Evolutionary conservation across 75 land plant genomes (phyloP).

Genomic region (Selaginella moellendorffii): DNA sequence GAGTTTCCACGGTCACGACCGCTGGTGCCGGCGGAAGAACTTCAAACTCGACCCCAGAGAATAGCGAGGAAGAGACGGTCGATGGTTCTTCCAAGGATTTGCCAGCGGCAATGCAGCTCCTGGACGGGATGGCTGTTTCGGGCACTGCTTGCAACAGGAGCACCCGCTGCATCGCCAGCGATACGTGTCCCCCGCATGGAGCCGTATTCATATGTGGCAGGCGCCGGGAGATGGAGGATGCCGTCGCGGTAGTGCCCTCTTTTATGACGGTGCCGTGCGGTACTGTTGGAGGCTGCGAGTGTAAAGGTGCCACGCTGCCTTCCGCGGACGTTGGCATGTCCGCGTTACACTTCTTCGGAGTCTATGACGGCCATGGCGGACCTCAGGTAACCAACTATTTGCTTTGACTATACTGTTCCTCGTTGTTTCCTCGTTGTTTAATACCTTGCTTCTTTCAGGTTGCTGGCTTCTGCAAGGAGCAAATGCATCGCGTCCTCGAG

Average conservation of each 20-base stretch:
- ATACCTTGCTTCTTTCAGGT: conserved; percentile 27
- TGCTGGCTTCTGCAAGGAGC: conserved; percentile 45
- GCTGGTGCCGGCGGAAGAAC: not conserved
- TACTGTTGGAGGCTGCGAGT: conserved; percentile 16
- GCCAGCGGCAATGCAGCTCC: too few relatives aligned
- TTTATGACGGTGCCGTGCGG: conserved; percentile 18
- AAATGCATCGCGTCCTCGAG: conserved; percentile 41
- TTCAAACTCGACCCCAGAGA: not conserved
- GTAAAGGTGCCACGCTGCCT: not conserved
- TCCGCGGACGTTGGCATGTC: not conserved
- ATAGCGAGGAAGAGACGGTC: not conserved
- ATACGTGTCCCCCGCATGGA: conserved; percentile 31
- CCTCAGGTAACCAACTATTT: conserved; percentile 39
- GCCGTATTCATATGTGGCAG: conserved; percentile 43
- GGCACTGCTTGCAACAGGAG: not conserved
- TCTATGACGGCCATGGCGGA: conserved; percentile 93
- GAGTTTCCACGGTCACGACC: not conserved
- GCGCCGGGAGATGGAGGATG: conserved; percentile 79
- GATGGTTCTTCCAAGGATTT: too few relatives aligned
- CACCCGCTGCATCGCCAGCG: not conserved
- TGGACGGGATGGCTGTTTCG: not conserved
- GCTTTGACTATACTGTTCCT: not conserved
- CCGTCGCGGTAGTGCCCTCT: conserved; percentile 35
- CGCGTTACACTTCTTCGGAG: conserved; percentile 55
- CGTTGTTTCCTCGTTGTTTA: not conserved